Evolutionary conservation across 495 filamentous ascomycete genomes (phyloP).

Genomic region (Talaromyces wortmannii): DNA sequence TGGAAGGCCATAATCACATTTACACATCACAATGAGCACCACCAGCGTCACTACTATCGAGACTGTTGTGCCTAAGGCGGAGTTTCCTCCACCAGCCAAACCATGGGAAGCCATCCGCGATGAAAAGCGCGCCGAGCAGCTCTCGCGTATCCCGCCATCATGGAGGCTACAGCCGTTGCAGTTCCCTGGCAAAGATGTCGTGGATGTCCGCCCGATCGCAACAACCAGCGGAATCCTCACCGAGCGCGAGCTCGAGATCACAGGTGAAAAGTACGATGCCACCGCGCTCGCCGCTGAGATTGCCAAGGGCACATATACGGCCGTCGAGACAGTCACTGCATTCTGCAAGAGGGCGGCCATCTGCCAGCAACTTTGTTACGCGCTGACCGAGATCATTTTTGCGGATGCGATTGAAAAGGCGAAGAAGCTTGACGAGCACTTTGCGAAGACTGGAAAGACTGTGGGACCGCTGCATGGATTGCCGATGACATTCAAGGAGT

Average conservation of each 20-base stretch:
- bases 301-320: slow-evolving; percentile 34
- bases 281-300: slow-evolving; percentile 45
- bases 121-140: neutral
- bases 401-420: slow-evolving; percentile 53
- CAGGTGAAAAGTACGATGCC: slow-evolving; percentile 40
- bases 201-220: neutral
- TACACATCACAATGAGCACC: neutral
- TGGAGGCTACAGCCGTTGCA: neutral
- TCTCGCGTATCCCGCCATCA: neutral
- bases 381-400: slow-evolving; percentile 59
- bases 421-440: slow-evolving; percentile 50
- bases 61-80: too few relatives aligned
- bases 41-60: neutral
- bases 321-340: slow-evolving; percentile 45
- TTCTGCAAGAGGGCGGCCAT: slow-evolving; percentile 59
- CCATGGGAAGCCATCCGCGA: neutral
- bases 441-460: slow-evolving; percentile 33
- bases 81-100: neutral
- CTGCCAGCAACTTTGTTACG: slow-evolving; percentile 53
- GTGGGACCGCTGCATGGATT: slow-evolving; percentile 58
- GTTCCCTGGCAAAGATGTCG: neutral
- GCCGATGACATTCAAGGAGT: slow-evolving; percentile 59
- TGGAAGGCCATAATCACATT: too few relatives aligned
- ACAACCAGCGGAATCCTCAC: neutral
- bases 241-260: slow-evolving; percentile 47